Percentiles rank a stretch among this genome's conserved stretches.
phyloP scores from a whole-genome alignment of 129 eudicot genomes.

The Saussurea involucrata region DNA sequence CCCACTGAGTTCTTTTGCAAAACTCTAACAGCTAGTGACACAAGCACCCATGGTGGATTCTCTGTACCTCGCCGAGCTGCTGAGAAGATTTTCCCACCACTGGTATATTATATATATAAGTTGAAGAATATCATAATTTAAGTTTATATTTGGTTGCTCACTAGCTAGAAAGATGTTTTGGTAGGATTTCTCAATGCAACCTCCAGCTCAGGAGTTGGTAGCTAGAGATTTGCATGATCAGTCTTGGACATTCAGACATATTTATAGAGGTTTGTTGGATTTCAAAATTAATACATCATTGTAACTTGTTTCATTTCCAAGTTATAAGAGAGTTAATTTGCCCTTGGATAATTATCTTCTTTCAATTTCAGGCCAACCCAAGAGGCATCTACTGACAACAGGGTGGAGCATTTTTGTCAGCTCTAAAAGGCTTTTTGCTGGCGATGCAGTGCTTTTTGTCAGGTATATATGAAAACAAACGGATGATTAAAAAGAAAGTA shows the following conservation, averaged over 20 bases:
- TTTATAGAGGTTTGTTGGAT: conserved; percentile 62
- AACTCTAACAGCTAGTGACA: conserved; percentile 94
- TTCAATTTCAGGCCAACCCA: conserved; percentile 83
- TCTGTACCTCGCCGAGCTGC: conserved; percentile 99
- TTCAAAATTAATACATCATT: too few species aligned
- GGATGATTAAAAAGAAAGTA: background rate
- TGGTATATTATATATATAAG: conserved; percentile 37
- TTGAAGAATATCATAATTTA: background rate
- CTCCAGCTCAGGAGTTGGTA: conserved; percentile 84
- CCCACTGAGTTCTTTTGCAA: conserved; percentile 93
- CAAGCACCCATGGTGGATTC: conserved; percentile 97
- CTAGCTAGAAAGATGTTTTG: conserved; percentile 11
- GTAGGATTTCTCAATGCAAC: conserved; percentile 95
- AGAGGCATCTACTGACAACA: conserved; percentile 87
- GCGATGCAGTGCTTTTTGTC: conserved; percentile 82
- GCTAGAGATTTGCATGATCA: conserved; percentile 95
- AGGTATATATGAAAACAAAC: conserved; percentile 59
- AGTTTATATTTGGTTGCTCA: conserved; percentile 18
- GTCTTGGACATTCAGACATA: conserved; percentile 91
- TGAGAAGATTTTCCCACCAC: conserved; percentile 91
- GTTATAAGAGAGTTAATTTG: too few species aligned
- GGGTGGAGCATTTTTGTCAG: conserved; percentile 96
- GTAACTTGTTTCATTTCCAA: too few species aligned
- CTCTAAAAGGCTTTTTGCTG: conserved; percentile 84
- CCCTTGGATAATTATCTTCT: background rate